Conservation (phyloP, 805 yeast genomes). For the Suhomyces sp. region DNA sequence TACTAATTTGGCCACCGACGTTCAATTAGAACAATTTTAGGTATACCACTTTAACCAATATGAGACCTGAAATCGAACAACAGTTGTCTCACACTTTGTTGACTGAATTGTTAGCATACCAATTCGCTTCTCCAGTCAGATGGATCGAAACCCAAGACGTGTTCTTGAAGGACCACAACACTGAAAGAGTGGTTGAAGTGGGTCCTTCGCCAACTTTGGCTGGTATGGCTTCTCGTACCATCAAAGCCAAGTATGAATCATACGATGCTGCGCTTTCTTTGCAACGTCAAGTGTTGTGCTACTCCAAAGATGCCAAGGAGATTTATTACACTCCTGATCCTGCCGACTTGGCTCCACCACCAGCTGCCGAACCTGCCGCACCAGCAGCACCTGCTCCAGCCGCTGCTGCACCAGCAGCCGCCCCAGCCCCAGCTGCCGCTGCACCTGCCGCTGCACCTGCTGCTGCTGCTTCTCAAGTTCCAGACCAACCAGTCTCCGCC, state of each 20-base stretch:
- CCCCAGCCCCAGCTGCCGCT: conserved; percentile 47
- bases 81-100: conserved; percentile 92
- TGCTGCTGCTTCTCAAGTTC: conserved; percentile 78
- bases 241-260: conserved; percentile 92
- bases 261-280: conserved; percentile 95
- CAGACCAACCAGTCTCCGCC: conserved; percentile 91
- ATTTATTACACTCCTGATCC: conserved; percentile 92
- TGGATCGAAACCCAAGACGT: conserved; percentile 99
- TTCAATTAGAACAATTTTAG: neutral
- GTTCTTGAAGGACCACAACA: conserved; percentile 85
- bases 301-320: conserved; percentile 93
- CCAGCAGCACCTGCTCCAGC: conserved; percentile 47
- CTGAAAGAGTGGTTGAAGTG: conserved; percentile 96
- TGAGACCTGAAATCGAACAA: conserved; percentile 96
- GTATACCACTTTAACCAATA: conserved; percentile 19
- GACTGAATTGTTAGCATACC: conserved; percentile 96
- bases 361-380: conserved; percentile 24
- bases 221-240: conserved; percentile 97
- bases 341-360: conserved; percentile 44
- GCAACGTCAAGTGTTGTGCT: conserved; percentile 91
- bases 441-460: conserved; percentile 68
- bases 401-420: conserved; percentile 40
- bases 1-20: neutral
- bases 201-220: conserved; percentile 99
- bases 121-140: conserved; percentile 98